These are phyloP conservation scores for Phytopythium vexans DNA, from an alignment of 352 stramenopile species.

Conservation along the genomic window DNA sequence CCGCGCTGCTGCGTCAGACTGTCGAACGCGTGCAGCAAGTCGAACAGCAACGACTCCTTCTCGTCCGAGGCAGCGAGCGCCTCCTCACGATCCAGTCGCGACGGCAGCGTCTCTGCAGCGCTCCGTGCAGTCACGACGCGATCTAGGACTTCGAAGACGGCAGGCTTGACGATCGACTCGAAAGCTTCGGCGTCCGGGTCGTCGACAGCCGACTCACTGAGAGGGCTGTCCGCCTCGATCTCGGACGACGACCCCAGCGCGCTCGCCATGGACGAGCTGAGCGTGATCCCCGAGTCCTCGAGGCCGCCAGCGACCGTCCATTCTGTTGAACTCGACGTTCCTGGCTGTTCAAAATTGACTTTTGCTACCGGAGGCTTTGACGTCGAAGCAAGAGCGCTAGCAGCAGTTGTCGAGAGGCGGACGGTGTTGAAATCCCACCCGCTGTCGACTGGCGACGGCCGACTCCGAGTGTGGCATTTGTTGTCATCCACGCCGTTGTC, in stretches of 20 bases:
- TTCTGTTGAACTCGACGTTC: not conserved
- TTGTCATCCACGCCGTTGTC: slow-evolving; percentile 14
- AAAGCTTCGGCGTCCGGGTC: slow-evolving; percentile 55
- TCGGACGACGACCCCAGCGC: slow-evolving; percentile 2
- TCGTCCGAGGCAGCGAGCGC: slow-evolving; percentile 33
- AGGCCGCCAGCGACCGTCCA: slow-evolving; percentile 1
- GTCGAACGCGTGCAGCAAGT: slow-evolving; percentile 78
- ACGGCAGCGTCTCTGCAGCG: slow-evolving; percentile 11
- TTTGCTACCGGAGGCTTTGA: not conserved
- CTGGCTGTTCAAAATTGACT: no score
- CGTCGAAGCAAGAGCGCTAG: not conserved
- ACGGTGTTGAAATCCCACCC: slow-evolving; percentile 82
- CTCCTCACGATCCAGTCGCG: slow-evolving; percentile 9
- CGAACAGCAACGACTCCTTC: slow-evolving; percentile 71
- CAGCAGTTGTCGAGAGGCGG: slow-evolving; percentile 34
- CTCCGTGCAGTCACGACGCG: slow-evolving; percentile 31
- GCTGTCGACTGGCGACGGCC: slow-evolving; percentile 41
- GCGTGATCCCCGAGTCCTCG: slow-evolving; percentile 3
- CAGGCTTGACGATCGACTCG: slow-evolving; percentile 69
- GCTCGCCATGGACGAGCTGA: slow-evolving; percentile 8
- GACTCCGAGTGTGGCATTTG: slow-evolving; percentile 37
- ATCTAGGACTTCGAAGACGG: slow-evolving; percentile 71
- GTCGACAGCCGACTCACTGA: slow-evolving; percentile 2
- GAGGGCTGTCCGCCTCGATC: not conserved
- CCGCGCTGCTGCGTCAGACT: slow-evolving; percentile 59